A percentile compares a stretch with the other conserved stretches of the same genome.
Conservation (phyloP, 768 basidiomycete species). For the Rhodotorula graminis region DNA sequence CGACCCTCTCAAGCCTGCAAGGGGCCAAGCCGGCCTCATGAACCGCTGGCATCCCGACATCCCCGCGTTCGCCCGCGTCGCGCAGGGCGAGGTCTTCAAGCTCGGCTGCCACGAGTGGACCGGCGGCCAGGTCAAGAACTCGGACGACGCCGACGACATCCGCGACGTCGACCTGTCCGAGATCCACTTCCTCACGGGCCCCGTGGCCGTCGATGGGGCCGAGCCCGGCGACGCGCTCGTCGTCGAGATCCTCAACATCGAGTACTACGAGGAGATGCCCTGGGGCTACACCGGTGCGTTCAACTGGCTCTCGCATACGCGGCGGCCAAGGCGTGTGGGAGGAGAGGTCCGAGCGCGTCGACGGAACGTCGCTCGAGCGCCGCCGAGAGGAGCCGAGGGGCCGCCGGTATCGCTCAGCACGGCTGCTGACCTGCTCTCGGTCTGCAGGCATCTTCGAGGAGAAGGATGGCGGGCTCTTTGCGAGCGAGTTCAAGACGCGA, state of each 20-base stretch:
- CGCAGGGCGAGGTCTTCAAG: conserved; percentile 65
- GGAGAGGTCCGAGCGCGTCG: too few species aligned
- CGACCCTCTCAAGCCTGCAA: conserved; percentile 62
- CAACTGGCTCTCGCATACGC: too few species aligned
- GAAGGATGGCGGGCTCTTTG: conserved; percentile 66
- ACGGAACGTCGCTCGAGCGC: too few species aligned
- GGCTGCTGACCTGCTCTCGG: too few species aligned
- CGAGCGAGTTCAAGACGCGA: conserved; percentile 62
- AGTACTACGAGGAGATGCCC: conserved; percentile 60
- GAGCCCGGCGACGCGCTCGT: conserved; percentile 74
- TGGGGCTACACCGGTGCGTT: conserved; percentile 65
- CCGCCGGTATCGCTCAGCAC: too few species aligned
- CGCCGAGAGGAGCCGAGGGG: too few species aligned
- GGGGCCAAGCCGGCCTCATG: conserved; percentile 56
- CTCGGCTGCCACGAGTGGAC: conserved; percentile 61
- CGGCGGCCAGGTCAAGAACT: conserved; percentile 53
- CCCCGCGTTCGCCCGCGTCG: conserved; percentile 59
- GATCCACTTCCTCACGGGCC: conserved; percentile 71
- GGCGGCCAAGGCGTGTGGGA: too few species aligned
- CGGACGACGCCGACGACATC: conserved; percentile 56
- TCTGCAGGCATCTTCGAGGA: conserved; percentile 56
- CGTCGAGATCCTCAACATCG: conserved; percentile 67
- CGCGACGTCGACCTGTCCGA: conserved; percentile 61
- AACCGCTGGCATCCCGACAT: conserved; percentile 54
- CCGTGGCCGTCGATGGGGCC: conserved; percentile 67